Conservation (phyloP, 2,329 filamentous ascomycete genomes). For the Fusarium odoratissimum region DNA sequence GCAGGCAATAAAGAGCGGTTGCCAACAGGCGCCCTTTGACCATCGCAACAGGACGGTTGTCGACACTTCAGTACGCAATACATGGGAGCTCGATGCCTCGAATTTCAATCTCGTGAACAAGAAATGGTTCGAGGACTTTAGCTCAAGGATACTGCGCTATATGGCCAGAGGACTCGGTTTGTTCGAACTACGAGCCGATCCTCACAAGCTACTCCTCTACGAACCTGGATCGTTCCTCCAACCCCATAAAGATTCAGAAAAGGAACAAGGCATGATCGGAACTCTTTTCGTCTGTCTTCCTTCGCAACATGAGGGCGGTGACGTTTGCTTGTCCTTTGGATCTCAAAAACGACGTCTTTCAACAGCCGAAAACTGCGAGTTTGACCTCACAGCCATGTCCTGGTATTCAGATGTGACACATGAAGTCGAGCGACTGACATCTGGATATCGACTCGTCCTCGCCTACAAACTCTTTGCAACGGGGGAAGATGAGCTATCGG, state of each 20-base stretch:
- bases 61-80: constrained; percentile 11
- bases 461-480: constrained; percentile 19
- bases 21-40: constrained; percentile 18
- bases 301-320: constrained; percentile 19
- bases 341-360: not conserved
- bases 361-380: constrained; percentile 20
- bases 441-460: constrained; percentile 27
- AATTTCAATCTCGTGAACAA: constrained; percentile 16
- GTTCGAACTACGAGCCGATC: not conserved
- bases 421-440: constrained; percentile 5
- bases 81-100: constrained; percentile 22
- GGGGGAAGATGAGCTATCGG: not conserved
- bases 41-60: constrained; percentile 15
- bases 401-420: constrained; percentile 27
- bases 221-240: constrained; percentile 31
- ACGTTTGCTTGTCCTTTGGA: constrained; percentile 16
- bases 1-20: constrained; percentile 9
- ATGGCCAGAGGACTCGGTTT: constrained; percentile 8
- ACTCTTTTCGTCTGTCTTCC: constrained; percentile 22
- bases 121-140: not conserved
- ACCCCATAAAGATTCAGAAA: constrained; percentile 13
- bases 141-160: not conserved
- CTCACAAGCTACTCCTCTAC: constrained; percentile 24
- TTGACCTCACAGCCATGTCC: constrained; percentile 22
- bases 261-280: constrained; percentile 11